Evolutionary conservation across 257 asterid genomes (phyloP), one percentile per base, ranked within the genome.

Genomic region (Nicotiana paniculata): DNA sequence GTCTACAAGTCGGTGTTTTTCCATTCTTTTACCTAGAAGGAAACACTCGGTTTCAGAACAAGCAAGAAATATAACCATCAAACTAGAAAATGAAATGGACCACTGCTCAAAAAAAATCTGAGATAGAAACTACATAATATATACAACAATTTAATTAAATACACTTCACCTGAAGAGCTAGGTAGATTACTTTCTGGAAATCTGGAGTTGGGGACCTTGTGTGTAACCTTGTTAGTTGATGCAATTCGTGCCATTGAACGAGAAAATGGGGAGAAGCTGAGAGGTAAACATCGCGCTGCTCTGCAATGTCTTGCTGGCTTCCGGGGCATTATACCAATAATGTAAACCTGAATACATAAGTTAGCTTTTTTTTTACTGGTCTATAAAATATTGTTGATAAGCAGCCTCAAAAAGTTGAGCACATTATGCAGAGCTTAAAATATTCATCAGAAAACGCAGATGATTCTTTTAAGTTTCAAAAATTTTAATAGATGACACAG

Each of bases 221-320:
- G 84, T 70, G 85, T 87, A 51, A 84, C 83, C 85, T 77, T 91
- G 80, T 83, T 86, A 67, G 86, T 82, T 37, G 88, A 80, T 9
- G 87, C 82, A 76, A 90, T 85, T 77, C 85, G 80, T 80, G 95
- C 90, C 87, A 91, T 79, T 43, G 91, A 82, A 81, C 97, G 92
- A 75, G 90, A 88, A 86, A 94, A 93, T 24, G 95, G 92, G 37
- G 98, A 91, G 84, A 94, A 94, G 48, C 95, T 86, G 21, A 88
- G 81, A 0, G 91, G 95, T 39, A 64, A 89, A 68, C 64, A 46
- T 77, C 91, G 84, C 9, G 16, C 13, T 64, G 79, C 64, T 4
- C 64, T 88, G 53, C 81, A 80, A 65, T 72, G 82, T 82, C 87
- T 85, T 77, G 81, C 79, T 2, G 88, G 88, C 80, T 89, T 89